A percentile compares a stretch with the other conserved stretches of the same genome.
phyloP scores from a whole-genome alignment of 169 alveolate genomes.

The Babesia ovis region DNA sequence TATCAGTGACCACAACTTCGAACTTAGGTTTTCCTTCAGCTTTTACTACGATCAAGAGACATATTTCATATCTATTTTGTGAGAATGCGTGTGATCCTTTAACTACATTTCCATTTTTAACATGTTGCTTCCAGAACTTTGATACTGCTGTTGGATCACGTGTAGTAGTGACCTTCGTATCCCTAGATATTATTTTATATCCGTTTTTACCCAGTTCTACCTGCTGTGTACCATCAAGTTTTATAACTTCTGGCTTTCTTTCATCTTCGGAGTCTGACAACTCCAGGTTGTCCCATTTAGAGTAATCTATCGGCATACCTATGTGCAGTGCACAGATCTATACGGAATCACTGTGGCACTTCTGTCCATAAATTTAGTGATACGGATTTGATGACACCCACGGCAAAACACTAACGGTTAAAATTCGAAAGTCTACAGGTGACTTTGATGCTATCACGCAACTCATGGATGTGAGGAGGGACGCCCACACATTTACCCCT shows the following conservation, averaged over 20 bases:
- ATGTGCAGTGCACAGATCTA: slow-evolving; percentile 9
- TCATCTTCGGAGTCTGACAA: slow-evolving; percentile 62
- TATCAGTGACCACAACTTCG: slow-evolving; percentile 18
- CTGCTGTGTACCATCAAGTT: slow-evolving; percentile 33
- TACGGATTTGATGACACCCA: not conserved
- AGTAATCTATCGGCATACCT: slow-evolving; percentile 59
- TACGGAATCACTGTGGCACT: slow-evolving; percentile 4
- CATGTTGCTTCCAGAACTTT: slow-evolving; percentile 43
- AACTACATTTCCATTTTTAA: slow-evolving; percentile 45
- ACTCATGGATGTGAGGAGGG: not conserved
- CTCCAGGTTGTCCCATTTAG: slow-evolving; percentile 65
- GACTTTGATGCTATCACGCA: not conserved
- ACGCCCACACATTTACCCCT: slow-evolving; percentile 2
- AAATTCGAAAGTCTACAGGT: not conserved
- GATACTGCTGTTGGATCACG: slow-evolving; percentile 14
- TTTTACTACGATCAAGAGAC: slow-evolving; percentile 18
- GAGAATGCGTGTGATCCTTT: slow-evolving; percentile 44
- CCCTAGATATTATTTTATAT: slow-evolving; percentile 25
- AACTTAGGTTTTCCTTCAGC: not conserved
- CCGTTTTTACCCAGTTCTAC: slow-evolving; percentile 45
- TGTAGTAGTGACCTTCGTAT: not conserved
- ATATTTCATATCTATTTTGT: slow-evolving; percentile 48
- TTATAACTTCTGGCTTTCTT: slow-evolving; percentile 34
- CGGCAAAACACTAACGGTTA: not conserved
- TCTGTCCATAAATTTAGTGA: not conserved